Evolutionary conservation across 768 basidiomycete genomes (phyloP).

Genomic region (Boletus sp.): DNA sequence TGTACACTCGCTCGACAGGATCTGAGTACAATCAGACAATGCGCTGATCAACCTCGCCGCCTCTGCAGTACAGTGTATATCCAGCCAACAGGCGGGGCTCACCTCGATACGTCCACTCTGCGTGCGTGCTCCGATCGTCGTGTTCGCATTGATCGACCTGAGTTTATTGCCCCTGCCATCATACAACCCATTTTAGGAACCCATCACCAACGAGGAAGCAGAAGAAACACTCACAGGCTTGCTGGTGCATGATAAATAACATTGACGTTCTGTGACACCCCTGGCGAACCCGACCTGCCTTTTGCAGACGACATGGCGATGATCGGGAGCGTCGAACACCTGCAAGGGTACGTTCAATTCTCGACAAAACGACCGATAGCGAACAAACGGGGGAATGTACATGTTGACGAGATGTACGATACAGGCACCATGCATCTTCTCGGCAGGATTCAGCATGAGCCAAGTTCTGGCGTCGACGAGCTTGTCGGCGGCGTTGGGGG

Average conservation of each 20-base stretch:
- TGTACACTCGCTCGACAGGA: no score
- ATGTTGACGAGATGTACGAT: constrained; percentile 46
- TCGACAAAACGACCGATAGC: neutral
- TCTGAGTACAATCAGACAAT: constrained; percentile 23
- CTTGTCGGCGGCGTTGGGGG: no score
- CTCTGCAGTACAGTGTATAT: neutral
- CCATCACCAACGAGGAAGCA: neutral
- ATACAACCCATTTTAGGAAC: neutral
- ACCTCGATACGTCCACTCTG: constrained; percentile 44
- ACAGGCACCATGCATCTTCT: constrained; percentile 43
- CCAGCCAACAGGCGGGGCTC: neutral
- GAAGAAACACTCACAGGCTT: constrained; percentile 30
- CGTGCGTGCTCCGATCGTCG: constrained; percentile 29
- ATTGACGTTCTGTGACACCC: constrained; percentile 48
- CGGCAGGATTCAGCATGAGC: constrained; percentile 38
- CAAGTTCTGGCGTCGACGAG: no score
- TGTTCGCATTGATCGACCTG: constrained; percentile 40
- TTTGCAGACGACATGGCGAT: constrained; percentile 34
- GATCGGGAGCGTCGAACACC: constrained; percentile 43
- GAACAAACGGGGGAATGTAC: constrained; percentile 21
- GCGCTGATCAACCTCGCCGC: neutral
- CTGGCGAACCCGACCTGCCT: constrained; percentile 28
- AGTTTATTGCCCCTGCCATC: constrained; percentile 43
- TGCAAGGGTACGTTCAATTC: constrained; percentile 11
- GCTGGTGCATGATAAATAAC: constrained; percentile 45